These are phyloP conservation scores for Solanum gandarillasii DNA, from an alignment of 257 asterid species.

Conservation along the genomic window DNA sequence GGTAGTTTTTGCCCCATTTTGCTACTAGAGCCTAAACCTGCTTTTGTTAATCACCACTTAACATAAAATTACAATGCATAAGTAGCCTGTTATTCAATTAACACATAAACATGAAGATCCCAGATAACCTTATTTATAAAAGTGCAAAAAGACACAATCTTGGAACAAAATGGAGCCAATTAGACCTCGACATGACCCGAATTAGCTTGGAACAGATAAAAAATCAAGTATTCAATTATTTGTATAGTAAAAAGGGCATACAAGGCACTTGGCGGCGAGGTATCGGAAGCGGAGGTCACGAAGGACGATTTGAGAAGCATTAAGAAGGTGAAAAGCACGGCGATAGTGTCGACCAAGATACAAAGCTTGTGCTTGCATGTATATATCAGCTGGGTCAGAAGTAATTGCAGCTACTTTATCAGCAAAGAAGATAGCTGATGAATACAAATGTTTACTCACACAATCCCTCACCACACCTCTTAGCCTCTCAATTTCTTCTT, in stretches of 20 bases:
- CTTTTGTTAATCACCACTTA: background rate
- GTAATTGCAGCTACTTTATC: constrained; percentile 98
- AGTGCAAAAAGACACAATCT: background rate
- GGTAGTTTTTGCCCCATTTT: background rate
- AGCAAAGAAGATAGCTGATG: constrained; percentile 95
- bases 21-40: background rate
- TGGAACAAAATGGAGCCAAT: background rate
- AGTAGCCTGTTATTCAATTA: background rate
- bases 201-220: background rate
- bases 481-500: constrained; percentile 81
- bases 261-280: constrained; percentile 98
- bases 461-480: constrained; percentile 93
- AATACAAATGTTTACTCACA: constrained; percentile 91
- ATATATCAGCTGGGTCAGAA: constrained; percentile 89
- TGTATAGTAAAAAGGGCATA: constrained; percentile 1
- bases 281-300: constrained; percentile 99
- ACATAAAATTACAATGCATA: background rate
- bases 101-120: background rate
- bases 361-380: constrained; percentile 99
- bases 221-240: background rate
- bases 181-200: background rate
- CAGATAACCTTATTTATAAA: background rate
- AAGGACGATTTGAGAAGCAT: constrained; percentile 87
- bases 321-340: constrained; percentile 91
- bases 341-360: constrained; percentile 92